Percentiles rank a stretch among this genome's conserved stretches.
phyloP scores from a whole-genome alignment of 2,329 filamentous ascomycete genomes.

The Cladophialophora carrionii region DNA sequence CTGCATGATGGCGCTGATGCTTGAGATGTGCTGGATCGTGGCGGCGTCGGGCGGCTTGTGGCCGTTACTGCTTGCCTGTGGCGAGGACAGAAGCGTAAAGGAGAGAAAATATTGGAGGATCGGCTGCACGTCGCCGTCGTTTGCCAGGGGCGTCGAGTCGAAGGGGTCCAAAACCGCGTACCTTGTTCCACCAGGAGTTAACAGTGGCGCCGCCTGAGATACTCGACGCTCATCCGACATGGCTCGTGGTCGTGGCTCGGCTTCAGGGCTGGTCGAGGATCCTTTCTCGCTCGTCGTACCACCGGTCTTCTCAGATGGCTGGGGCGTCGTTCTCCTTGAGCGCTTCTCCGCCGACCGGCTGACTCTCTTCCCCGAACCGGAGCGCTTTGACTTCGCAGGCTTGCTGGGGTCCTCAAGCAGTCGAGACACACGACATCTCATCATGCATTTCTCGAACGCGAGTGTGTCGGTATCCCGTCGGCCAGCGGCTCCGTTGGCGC shows the following conservation, averaged over 20 bases:
- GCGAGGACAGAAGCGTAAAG: constrained; percentile 21
- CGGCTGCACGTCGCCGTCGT: constrained; percentile 15
- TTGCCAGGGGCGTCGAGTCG: constrained; percentile 6
- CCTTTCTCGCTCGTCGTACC: not conserved
- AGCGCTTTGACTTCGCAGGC: constrained; percentile 7
- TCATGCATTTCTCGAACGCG: constrained; percentile 24
- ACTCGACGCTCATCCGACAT: not conserved
- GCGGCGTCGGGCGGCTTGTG: not conserved
- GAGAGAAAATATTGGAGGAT: constrained; percentile 28
- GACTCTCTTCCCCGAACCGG: not conserved
- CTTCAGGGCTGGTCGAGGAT: not conserved
- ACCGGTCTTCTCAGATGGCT: constrained; percentile 2
- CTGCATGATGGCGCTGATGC: constrained; percentile 24
- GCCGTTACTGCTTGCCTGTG: not conserved
- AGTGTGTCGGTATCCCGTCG: constrained; percentile 10
- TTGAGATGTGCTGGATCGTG: constrained; percentile 18
- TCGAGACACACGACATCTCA: constrained; percentile 23
- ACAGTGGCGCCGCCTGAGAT: not conserved
- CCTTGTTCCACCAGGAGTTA: not conserved
- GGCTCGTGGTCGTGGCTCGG: not conserved
- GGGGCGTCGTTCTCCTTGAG: not conserved
- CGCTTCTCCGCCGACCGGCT: constrained; percentile 1
- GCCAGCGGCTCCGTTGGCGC: not conserved
- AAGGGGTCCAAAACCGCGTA: constrained; percentile 9
- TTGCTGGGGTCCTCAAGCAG: constrained; percentile 18